Base-by-base conservation (phyloP, 2,329 filamentous ascomycete genomes). In the Purpureocillium lavendulum region DNA sequence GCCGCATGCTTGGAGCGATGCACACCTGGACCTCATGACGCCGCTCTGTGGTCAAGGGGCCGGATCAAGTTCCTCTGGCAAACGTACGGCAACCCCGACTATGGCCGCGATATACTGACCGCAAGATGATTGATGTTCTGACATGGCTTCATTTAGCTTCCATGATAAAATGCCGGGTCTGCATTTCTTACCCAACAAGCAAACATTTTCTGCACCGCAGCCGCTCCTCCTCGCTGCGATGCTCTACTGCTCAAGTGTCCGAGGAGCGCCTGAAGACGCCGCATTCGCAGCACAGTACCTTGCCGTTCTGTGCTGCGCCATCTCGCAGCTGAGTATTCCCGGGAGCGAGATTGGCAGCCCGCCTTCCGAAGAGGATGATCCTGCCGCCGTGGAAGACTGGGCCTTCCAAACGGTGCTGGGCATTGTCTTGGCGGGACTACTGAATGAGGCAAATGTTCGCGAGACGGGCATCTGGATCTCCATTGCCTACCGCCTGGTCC, bases 381-480 rank as follows among this genome's bases (percentile, higher is more conserved):
- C 21, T 6, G 43, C 49, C 2, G 44, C 45, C 2, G 51, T 52
- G 1, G 61, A 66, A 40, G 57, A 66, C 36, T 61, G 58, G 50
- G 64, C 62, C 0, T 67, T 67, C 38, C 62, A 67, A 41, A 60
- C 63, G 7, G 58, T 67, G 5, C 53, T 67, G 4, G 65, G 62
- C 1, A 51, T 68, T 15, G 58, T 67, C 7, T 49, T 67, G 7
- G 62, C 63, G 2, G 61, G 63, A 0, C 54, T 68, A 1, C 53
- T 66, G 1, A 60, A 55, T 4, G 64, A 68, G 40, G 65, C 57
- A n/a, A 60, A 58, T n/a, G 60, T 60, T 10, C 53, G 57, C 17
- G 59, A 65, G 36, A 66, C 65, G 2, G 64, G 64, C 1, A 54
- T 66, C 1, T 67, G 64, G 64, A 66, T 67, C 10, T 60, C 63